phyloP scores from a whole-genome alignment of 176 grass and related monocot species.

The Secale cereale region DNA sequence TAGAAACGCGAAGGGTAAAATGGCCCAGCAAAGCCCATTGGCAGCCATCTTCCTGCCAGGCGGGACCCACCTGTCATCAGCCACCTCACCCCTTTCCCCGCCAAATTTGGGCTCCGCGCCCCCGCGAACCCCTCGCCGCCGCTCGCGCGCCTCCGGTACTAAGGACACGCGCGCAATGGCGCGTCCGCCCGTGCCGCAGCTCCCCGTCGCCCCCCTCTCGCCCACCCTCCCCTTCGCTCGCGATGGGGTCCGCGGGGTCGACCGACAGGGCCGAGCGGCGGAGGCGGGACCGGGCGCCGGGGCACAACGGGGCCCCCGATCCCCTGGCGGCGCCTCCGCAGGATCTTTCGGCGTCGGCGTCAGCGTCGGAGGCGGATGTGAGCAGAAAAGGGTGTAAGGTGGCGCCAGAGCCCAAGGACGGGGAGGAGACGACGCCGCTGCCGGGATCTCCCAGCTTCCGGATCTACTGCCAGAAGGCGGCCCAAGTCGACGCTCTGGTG shows the following conservation, averaged over 20 bases:
- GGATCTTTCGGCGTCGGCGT: not conserved
- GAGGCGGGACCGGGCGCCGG: conserved; percentile 25
- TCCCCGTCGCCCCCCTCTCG: not conserved
- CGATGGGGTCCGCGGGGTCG: conserved; percentile 54
- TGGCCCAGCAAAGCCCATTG: too few relatives aligned
- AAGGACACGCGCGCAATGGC: not conserved
- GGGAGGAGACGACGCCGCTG: not conserved
- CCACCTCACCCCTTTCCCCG: not conserved
- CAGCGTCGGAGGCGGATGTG: not conserved
- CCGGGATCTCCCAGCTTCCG: conserved; percentile 52
- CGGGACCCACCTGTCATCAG: not conserved
- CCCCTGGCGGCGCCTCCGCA: not conserved
- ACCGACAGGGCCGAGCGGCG: conserved; percentile 25
- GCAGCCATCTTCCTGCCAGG: not conserved
- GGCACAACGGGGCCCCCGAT: conserved; percentile 25
- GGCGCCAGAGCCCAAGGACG: conserved; percentile 32
- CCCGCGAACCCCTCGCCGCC: conserved; percentile 42
- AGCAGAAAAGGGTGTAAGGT: conserved; percentile 22
- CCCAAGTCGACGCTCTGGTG: conserved; percentile 17
- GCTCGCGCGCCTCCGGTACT: conserved; percentile 30
- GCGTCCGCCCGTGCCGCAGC: not conserved
- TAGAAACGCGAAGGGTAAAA: too few relatives aligned
- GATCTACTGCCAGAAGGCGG: conserved; percentile 47
- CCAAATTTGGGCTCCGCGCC: conserved; percentile 22
- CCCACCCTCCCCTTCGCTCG: conserved; percentile 6